phyloP scores from a whole-genome alignment of 768 basidiomycete species.

The Boletus tomentosulus region DNA sequence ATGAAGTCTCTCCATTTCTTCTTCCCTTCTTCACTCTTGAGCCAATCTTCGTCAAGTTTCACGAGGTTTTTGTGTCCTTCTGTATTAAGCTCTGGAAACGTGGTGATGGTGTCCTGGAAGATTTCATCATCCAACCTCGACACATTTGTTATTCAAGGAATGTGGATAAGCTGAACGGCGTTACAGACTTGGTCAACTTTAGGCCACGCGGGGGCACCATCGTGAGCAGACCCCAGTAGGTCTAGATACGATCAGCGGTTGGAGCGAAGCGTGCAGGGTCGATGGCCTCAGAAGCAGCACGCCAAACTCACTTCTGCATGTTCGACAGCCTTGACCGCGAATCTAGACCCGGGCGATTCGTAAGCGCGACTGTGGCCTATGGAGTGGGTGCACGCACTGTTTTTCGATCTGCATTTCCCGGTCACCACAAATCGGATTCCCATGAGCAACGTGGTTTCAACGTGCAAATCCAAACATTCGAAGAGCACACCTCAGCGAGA shows the following conservation, averaged over 20 bases:
- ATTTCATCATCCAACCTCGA: conserved; percentile 84
- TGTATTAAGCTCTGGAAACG: conserved; percentile 77
- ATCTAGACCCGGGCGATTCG: conserved; percentile 17
- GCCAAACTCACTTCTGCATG: conserved; percentile 77
- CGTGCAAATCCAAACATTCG: neutral
- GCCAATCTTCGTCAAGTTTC: conserved; percentile 81
- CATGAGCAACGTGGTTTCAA: conserved; percentile 20
- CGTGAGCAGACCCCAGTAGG: conserved; percentile 92
- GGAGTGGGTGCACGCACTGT: conserved; percentile 56
- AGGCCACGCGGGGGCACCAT: conserved; percentile 73
- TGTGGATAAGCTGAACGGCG: conserved; percentile 1
- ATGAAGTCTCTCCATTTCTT: conserved; percentile 89
- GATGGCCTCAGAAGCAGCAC: neutral
- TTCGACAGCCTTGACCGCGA: conserved; percentile 84
- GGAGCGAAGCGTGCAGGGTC: conserved; percentile 4
- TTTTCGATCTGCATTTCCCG: conserved; percentile 75
- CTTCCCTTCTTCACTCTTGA: conserved; percentile 89
- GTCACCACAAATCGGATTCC: conserved; percentile 4
- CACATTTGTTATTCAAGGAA: conserved; percentile 11
- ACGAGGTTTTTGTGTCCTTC: conserved; percentile 43
- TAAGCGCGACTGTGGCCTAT: conserved; percentile 7
- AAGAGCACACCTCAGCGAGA: conserved; percentile 65
- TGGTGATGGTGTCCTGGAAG: conserved; percentile 64
- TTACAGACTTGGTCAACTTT: conserved; percentile 72
- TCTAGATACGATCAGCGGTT: conserved; percentile 42